Evolutionary conservation across 108 stramenopile genomes (phyloP).

Genomic region (Aurantiochytrium sp.): DNA sequence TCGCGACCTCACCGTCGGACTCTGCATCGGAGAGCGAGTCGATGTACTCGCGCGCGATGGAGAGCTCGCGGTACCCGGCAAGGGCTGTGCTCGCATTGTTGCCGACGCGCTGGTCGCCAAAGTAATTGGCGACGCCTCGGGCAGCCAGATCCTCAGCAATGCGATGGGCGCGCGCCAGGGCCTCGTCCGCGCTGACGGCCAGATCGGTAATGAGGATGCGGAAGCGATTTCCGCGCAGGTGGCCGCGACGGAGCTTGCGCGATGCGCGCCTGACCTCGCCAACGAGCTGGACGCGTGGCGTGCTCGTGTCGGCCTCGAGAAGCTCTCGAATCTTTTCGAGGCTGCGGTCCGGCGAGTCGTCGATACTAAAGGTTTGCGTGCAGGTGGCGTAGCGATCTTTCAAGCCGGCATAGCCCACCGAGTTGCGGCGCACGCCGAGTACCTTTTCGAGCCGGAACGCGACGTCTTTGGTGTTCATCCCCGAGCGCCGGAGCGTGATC

Average conservation of each 20-base stretch:
- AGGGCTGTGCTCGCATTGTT: background rate
- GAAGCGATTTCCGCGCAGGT: background rate
- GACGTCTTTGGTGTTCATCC: background rate
- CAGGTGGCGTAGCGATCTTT: background rate
- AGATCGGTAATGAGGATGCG: background rate
- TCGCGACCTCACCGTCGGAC: too few species aligned
- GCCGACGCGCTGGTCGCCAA: background rate
- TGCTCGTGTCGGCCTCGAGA: background rate
- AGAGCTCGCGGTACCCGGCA: background rate
- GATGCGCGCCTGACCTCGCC: background rate
- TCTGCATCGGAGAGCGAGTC: background rate
- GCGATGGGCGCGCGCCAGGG: background rate
- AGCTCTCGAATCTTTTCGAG: background rate
- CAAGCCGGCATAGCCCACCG: background rate
- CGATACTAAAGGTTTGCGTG: constrained; percentile 6
- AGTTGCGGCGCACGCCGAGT: background rate
- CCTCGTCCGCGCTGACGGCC: background rate
- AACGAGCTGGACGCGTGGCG: background rate
- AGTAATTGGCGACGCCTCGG: background rate
- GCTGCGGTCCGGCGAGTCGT: background rate
- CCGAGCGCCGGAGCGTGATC: background rate
- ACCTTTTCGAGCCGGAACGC: background rate
- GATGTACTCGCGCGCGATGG: background rate
- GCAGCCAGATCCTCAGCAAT: background rate
- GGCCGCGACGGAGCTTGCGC: background rate